Percentiles rank a stretch among this genome's conserved stretches.
Conservation (phyloP, 1,139 yeast species). For the Debaryomycetaceae sp. region DNA sequence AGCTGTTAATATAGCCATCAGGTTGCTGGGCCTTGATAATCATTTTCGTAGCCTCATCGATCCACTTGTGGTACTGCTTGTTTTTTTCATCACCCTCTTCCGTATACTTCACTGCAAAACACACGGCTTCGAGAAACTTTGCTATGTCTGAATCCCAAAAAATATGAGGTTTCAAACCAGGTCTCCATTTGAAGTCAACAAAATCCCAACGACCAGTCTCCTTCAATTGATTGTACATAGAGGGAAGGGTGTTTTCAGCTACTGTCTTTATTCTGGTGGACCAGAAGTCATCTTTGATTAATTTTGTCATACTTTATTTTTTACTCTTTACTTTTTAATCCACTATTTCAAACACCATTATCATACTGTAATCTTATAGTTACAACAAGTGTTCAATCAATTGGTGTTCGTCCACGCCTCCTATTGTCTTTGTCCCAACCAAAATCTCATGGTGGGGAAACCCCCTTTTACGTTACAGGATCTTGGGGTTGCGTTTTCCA, state of each 20-base stretch:
- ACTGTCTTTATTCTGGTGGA: slow-evolving; percentile 17
- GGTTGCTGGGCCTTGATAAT: slow-evolving; percentile 17
- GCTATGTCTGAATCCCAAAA: slow-evolving; percentile 25
- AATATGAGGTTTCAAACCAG: slow-evolving; percentile 14
- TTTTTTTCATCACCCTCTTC: slow-evolving; percentile 8
- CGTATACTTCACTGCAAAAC: slow-evolving; percentile 15
- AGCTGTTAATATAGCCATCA: slow-evolving; percentile 20
- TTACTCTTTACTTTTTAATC: no score
- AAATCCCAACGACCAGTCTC: slow-evolving; percentile 22
- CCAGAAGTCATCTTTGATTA: no score
- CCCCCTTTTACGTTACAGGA: no score
- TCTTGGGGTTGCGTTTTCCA: no score
- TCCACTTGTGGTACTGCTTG: slow-evolving; percentile 12
- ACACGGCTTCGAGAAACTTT: slow-evolving; percentile 18
- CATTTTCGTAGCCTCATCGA: slow-evolving; percentile 15
- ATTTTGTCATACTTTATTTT: no score
- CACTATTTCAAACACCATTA: no score
- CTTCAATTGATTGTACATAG: slow-evolving; percentile 16
- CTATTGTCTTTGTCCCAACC: no score
- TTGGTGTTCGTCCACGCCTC: no score
- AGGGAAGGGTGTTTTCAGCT: slow-evolving; percentile 16
- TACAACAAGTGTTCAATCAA: no score
- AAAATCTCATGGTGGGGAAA: no score
- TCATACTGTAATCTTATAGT: no score
- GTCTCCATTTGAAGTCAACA: slow-evolving; percentile 14